These are phyloP conservation scores for Fusarium xylarioides DNA, from an alignment of 2,329 filamentous ascomycete species.

Conservation along the genomic window DNA sequence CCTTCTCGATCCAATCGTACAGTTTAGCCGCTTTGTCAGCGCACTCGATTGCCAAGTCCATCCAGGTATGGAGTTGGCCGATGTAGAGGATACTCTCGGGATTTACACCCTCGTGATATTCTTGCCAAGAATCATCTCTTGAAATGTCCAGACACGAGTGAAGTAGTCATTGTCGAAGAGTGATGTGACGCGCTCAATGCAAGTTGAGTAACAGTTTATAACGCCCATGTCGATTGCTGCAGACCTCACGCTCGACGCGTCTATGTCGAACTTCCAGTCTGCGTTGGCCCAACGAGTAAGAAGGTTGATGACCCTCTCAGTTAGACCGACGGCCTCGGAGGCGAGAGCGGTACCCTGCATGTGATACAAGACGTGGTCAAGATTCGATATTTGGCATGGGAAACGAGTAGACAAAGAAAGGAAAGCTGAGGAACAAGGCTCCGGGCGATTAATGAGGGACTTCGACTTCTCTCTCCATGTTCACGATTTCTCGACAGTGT, in stretches of 20 bases:
- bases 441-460: neutral
- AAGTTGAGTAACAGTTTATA: neutral
- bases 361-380: neutral
- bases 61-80: neutral
- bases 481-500: neutral
- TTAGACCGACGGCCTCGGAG: neutral
- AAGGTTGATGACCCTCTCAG: neutral
- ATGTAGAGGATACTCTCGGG: neutral
- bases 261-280: neutral
- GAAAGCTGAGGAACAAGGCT: too few relatives aligned
- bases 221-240: neutral
- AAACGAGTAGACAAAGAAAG: accelerated
- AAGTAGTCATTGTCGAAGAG: neutral
- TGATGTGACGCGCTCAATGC: neutral
- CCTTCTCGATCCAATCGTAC: neutral
- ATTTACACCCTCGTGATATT: neutral
- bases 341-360: neutral
- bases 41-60: neutral
- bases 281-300: neutral
- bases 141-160: neutral
- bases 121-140: neutral
- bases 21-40: neutral
- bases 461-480: neutral
- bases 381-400: neutral
- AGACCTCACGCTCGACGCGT: neutral